These are phyloP conservation scores for Odontarrhena argentea DNA, from an alignment of 345 rosid genomes.

Conservation along the genomic window DNA sequence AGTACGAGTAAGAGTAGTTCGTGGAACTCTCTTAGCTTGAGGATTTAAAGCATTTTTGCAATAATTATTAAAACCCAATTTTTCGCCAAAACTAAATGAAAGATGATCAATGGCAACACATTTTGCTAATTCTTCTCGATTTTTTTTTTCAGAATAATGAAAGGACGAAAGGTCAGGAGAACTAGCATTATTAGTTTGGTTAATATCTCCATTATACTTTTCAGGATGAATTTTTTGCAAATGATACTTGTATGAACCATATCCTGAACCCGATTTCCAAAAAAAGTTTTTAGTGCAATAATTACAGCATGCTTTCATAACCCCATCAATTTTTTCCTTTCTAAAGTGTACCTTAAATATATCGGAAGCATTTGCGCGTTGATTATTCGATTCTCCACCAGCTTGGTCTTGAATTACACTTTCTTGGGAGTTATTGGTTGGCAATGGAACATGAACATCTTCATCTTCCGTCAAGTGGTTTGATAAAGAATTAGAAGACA, in stretches of 20 bases:
- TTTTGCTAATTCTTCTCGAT: too few relatives aligned
- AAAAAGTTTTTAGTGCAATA: neutral
- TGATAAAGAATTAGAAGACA: neutral
- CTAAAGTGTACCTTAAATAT: conserved; percentile 5
- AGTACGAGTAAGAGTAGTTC: neutral
- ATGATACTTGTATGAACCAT: conserved; percentile 8
- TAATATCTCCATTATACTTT: neutral
- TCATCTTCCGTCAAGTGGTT: neutral
- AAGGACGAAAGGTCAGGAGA: neutral
- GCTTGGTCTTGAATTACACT: conserved; percentile 2
- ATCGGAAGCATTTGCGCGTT: conserved; percentile 2
- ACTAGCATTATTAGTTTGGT: neutral
- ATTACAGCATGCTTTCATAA: neutral
- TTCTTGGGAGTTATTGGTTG: conserved; percentile 7
- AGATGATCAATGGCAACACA: too few relatives aligned
- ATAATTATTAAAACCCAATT: neutral
- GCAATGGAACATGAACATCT: neutral
- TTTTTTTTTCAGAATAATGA: too few relatives aligned
- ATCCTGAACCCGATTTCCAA: neutral
- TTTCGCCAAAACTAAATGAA: neutral
- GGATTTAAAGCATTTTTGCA: neutral
- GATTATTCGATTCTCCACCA: neutral
- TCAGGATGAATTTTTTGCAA: neutral
- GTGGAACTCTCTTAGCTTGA: neutral
- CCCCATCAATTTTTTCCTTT: neutral